Base-by-base conservation (phyloP, 257 asterid genomes). In the Craterostigma plantagineum region DNA sequence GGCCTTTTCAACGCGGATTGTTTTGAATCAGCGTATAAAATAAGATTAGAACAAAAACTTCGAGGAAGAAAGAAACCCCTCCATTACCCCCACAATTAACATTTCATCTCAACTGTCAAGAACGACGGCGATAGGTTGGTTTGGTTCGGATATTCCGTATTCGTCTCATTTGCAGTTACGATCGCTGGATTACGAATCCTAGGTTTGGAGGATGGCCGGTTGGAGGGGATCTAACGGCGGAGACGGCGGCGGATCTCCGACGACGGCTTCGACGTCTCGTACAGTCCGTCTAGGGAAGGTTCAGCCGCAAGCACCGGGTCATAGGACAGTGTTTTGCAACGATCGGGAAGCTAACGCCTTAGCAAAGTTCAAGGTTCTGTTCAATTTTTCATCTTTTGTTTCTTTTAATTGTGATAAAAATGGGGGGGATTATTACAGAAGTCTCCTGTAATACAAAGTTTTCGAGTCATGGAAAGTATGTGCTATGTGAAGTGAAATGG, bases 301-400 rank as follows among this genome's bases (percentile, higher is more conserved):
- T 42, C 95, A 90, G 65, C 99, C 99, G 15, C 99, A 83, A 72
- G 99, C 99, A 40, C 99, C 99, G 9, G 94, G 95, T 63, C 83
- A 79, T 55, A 69, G 99, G 50, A 90, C 92, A 61, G 94, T 83
- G 34, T 90, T 83, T 56, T 83, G 94, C 58, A 90, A 90, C 66
- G 99, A 90, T 63, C 95, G 91, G 33, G 92, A 83, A 48, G 79
- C 87, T 11, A 90, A 84, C 50, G 64, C 79, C 53, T 74, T 83
- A 43, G 63, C 84, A 23, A 77, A 69, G 62, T 83, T 60, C 66
- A 90, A 83, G 99, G 99, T 38, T 34, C 48, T 1, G 10, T 41
- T 41, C 2, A 41, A 15, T 43, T 33, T 16, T 13, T 40, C 7
- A 23, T 34, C 43, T 2, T 35, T 48, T 9, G 3, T 9, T 45